Conservation (phyloP, 2,329 filamentous ascomycete genomes). For the Ophiostoma piceae region DNA sequence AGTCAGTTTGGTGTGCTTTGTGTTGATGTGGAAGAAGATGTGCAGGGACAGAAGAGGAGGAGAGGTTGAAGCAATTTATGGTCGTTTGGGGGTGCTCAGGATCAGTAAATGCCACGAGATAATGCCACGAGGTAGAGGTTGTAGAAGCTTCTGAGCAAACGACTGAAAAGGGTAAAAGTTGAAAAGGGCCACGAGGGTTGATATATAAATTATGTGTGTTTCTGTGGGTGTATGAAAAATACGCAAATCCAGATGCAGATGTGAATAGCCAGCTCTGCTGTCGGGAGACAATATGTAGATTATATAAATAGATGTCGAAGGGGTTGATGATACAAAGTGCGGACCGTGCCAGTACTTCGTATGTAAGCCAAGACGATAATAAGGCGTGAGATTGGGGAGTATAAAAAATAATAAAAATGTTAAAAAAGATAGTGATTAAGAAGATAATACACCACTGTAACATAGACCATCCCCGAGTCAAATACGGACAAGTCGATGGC, state of each 20-base stretch:
- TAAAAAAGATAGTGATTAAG: not conserved
- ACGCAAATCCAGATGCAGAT: not conserved
- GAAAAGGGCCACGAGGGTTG: not conserved
- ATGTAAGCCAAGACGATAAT: not conserved
- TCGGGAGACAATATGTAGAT: not conserved
- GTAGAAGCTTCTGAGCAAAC: not conserved
- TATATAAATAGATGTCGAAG: not conserved
- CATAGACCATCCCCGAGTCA: not conserved
- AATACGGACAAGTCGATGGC: not conserved
- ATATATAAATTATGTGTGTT: not conserved
- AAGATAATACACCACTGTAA: not conserved
- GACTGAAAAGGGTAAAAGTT: not conserved
- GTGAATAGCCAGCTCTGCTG: not conserved
- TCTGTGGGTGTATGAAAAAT: not conserved
- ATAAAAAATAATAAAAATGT: not conserved
- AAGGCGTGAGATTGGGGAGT: not conserved
- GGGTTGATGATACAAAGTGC: not conserved
- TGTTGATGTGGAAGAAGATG: not conserved
- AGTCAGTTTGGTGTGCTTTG: too few relatives aligned
- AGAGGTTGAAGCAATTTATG: not conserved
- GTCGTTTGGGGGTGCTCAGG: not conserved
- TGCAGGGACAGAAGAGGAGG: not conserved
- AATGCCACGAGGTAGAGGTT: constrained; percentile 1
- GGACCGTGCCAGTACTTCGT: not conserved
- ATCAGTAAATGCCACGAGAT: constrained; percentile 10